phyloP scores from a whole-genome alignment of 768 basidiomycete genomes.

The Tricholoma bakamatsutake region DNA sequence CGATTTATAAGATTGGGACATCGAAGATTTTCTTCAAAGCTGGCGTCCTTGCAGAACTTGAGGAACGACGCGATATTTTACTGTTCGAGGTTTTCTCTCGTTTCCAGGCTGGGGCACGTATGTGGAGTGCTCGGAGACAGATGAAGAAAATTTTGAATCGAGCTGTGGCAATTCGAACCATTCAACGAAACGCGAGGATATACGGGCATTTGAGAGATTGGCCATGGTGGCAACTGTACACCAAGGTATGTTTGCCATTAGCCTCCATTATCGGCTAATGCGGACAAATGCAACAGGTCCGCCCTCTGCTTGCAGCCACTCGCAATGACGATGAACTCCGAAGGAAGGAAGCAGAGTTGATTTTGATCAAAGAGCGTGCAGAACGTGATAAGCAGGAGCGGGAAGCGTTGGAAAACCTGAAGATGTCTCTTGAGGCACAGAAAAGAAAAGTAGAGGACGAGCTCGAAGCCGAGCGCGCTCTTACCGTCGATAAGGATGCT shows the following conservation, averaged over 20 bases:
- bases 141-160: constrained; percentile 94
- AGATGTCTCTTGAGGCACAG: constrained; percentile 78
- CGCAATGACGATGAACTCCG: constrained; percentile 88
- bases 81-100: constrained; percentile 85
- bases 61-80: constrained; percentile 85
- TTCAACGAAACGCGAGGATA: constrained; percentile 89
- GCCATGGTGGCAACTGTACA: constrained; percentile 99
- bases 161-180: constrained; percentile 83
- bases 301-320: constrained; percentile 89
- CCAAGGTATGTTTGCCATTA: constrained; percentile 52
- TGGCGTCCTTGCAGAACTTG: constrained; percentile 92
- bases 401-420: constrained; percentile 70
- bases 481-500: constrained; percentile 78
- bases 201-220: constrained; percentile 89
- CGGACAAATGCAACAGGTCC: constrained; percentile 46
- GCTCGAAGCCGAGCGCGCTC: constrained; percentile 74
- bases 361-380: constrained; percentile 74
- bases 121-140: constrained; percentile 81
- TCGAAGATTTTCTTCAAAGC: constrained; percentile 99
- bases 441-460: constrained; percentile 79
- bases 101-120: constrained; percentile 82
- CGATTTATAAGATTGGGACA: constrained; percentile 84
- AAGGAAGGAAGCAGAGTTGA: constrained; percentile 79
- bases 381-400: constrained; percentile 83
- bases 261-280: neutral